Evolutionary conservation across 805 yeast genomes (phyloP).

Genomic region (Hanseniaspora guilliermondii): DNA sequence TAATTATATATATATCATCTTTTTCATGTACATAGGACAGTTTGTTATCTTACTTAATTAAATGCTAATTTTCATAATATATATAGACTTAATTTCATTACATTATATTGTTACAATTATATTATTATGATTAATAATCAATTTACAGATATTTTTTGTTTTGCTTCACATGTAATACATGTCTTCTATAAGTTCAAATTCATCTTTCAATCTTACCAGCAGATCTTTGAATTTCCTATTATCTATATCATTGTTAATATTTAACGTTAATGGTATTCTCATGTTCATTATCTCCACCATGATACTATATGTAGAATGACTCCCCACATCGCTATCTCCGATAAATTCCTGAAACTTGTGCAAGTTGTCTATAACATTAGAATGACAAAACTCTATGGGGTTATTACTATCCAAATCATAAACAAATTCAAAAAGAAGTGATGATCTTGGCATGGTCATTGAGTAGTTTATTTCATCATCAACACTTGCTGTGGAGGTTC

Average conservation of each 20-base stretch:
- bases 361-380: slow-evolving; percentile 4
- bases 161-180: slow-evolving; percentile 14
- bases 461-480: neutral
- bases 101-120: neutral
- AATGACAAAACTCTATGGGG: neutral
- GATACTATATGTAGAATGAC: neutral
- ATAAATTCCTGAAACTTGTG: slow-evolving; percentile 11
- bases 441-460: slow-evolving; percentile 6
- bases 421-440: slow-evolving; percentile 6
- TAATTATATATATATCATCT: neutral
- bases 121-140: neutral
- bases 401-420: neutral
- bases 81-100: too few relatives aligned
- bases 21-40: neutral
- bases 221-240: slow-evolving; percentile 20
- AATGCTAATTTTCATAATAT: too few relatives aligned
- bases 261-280: slow-evolving; percentile 20
- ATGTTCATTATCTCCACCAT: slow-evolving; percentile 14
- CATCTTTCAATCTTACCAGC: slow-evolving; percentile 23
- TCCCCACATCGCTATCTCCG: neutral
- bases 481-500: neutral
- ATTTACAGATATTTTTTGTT: neutral
- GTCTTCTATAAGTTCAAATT: slow-evolving; percentile 23
- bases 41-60: neutral
- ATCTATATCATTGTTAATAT: slow-evolving; percentile 16